Evolutionary conservation across 768 basidiomycete genomes (phyloP), one percentile per base, ranked within the genome.

Genomic region (Naganishia randhawae): DNA sequence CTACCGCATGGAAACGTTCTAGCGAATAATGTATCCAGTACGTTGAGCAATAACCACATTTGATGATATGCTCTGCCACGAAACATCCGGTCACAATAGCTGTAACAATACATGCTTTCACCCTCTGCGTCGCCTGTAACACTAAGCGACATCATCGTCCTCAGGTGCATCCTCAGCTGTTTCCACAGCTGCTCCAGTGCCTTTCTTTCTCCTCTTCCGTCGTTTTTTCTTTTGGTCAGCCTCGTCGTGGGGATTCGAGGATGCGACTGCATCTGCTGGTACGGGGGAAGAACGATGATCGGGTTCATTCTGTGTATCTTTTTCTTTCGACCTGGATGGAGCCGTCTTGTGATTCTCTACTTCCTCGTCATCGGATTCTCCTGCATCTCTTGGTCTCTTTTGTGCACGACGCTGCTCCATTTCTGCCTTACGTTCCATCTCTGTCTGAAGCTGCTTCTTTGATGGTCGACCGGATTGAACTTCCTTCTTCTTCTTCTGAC

Each of bases 141-240:
- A 19, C 57, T 61, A 19, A 25, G 37, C 32, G 25, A 41, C 39
- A 25, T 61, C 57, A 25, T 14, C 37, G n/a, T 33, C 66, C 16
- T 63, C 33, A 33, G 0, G 29, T 42, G 17, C 29, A 19, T 25
- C 65, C 10, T 27, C 41, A 9, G 25, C 69, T 3, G 32, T 66
- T 14, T 61, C 54, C 16, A n/a, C 1, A 6, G 53, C 63, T 22
- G 54, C 61, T 19, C 45, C 61, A 2, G 69, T 51, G 7, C 27
- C 69, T 42, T 66, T 52, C 70, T 62, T 66, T 17, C 66, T 51
- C 33, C 65, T 65, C 64, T 74, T 69, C 27, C 67, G 41, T 50
- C 71, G 71, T 33, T 71, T 62, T 67, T 72, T 73, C 50, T 65
- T 66, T 14, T 51, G 48, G 25, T 63, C 70, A 2, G 35, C 51